These are phyloP conservation scores for Phanerochaete sordida DNA, from an alignment of 768 basidiomycete genomes.

Conservation along the genomic window DNA sequence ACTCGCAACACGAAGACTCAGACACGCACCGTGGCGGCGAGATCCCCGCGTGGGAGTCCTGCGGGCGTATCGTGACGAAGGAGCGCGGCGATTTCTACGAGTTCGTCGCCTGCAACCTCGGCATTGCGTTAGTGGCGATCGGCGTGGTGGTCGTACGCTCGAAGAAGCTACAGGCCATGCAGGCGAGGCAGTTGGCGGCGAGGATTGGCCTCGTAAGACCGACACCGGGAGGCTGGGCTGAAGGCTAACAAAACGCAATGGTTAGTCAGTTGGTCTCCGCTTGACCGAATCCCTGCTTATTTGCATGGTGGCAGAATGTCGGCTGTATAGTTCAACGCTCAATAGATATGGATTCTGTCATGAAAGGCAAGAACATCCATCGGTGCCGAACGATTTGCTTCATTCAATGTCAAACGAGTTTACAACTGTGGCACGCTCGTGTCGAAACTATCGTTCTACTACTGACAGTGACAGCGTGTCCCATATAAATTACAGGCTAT, in stretches of 20 bases:
- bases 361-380: too few relatives aligned
- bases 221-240: conserved; percentile 27
- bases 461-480: too few relatives aligned
- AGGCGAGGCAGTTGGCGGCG: conserved; percentile 80
- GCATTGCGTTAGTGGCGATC: conserved; percentile 66
- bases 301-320: too few relatives aligned
- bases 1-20: conserved; percentile 3
- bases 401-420: too few relatives aligned
- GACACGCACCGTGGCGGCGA: conserved; percentile 32
- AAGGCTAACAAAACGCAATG: neutral
- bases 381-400: too few relatives aligned
- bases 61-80: conserved; percentile 75
- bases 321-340: too few relatives aligned
- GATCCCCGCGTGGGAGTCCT: conserved; percentile 88
- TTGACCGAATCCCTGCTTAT: too few relatives aligned
- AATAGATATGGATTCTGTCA: too few relatives aligned
- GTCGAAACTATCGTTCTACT: too few relatives aligned
- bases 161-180: conserved; percentile 62
- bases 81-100: conserved; percentile 90
- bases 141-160: conserved; percentile 66
- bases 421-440: too few relatives aligned
- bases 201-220: conserved; percentile 70
- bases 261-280: too few relatives aligned
- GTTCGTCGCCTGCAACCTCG: conserved; percentile 80
- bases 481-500: neutral